Evolutionary conservation across 495 filamentous ascomycete genomes (phyloP).

Genomic region (Alectoria sarmentosa): DNA sequence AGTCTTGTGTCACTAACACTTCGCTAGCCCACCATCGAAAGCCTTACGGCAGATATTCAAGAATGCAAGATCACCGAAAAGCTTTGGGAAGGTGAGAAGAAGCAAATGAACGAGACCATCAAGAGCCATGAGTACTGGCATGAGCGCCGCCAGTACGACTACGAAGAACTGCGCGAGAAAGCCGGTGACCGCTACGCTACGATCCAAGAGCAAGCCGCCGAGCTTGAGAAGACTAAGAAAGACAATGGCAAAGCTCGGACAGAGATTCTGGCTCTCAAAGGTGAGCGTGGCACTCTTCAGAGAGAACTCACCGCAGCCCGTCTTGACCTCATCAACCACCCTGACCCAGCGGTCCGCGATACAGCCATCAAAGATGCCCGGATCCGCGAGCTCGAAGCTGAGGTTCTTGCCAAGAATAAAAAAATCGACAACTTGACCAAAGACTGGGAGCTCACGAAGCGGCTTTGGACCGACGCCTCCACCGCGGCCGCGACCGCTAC

Average conservation of each 20-base stretch:
- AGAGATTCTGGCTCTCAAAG: conserved; percentile 42
- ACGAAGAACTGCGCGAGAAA: conserved; percentile 32
- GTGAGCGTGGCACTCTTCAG: conserved; percentile 41
- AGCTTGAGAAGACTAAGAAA: conserved; percentile 27
- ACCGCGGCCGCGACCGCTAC: conserved; percentile 2
- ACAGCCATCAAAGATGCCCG: conserved; percentile 42
- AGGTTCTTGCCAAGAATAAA: conserved; percentile 39
- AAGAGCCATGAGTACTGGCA: conserved; percentile 11
- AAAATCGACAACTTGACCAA: conserved; percentile 38
- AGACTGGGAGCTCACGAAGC: conserved; percentile 28
- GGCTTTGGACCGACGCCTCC: neutral
- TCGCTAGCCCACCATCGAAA: conserved; percentile 3
- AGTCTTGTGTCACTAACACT: neutral
- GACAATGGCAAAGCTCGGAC: conserved; percentile 36
- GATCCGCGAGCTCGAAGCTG: conserved; percentile 36
- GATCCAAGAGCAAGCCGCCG: conserved; percentile 8
- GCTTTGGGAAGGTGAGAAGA: conserved; percentile 8
- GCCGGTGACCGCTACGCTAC: conserved; percentile 11
- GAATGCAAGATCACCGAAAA: conserved; percentile 8
- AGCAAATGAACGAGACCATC: conserved; percentile 4
- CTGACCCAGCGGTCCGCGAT: conserved; percentile 43
- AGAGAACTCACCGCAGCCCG: conserved; percentile 44
- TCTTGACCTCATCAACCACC: conserved; percentile 39
- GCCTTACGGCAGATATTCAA: conserved; percentile 7
- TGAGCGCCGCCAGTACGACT: conserved; percentile 16